Evolutionary conservation across 2,329 filamentous ascomycete species (phyloP), one percentile per base, ranked within the genome.

Genomic region (Fusarium sublunatum): DNA sequence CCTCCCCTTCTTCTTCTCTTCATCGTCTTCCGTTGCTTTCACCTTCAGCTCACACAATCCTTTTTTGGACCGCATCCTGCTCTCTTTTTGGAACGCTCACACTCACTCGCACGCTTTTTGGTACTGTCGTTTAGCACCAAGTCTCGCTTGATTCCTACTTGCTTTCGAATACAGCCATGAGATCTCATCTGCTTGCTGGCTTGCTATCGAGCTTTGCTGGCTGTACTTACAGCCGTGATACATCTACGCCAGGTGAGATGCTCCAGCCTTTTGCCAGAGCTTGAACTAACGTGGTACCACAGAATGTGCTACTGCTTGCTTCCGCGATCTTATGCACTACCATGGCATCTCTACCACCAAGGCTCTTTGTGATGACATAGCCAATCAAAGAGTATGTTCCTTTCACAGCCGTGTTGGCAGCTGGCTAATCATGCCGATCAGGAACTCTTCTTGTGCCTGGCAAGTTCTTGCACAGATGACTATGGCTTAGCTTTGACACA

Each of bases 11-110:
- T 42, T 26, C 32, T 47, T 42, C 31, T 54, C 45, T 44, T 52
- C 59, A 49, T 61, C 48, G 56, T 47, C 56, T 54, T 51, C 61
- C 61, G 64, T 62, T 43, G 41, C 55, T 55, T 65, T 58, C 56
- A 63, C 61, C 60, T 63, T 47, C 47, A 69, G 56, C 64, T 58
- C 67, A 62, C 26, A 63, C 19, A 68, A 61, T 65, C 61, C 64
- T 58, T 61, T 67, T 57, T 55, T 65, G 63, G 65, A 70, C 58
- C 51, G 47, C 50, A 64, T 67, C 62, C 61, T 54, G 36, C 64
- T 65, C 61, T 70, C 72, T 72, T 74, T 74, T 77, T 75, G 72
- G 73, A 73, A 68, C 65, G 58, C 62, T 49, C 57, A 34, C 46
- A 34, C n/a, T 53, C 52, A 39, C 46, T 55, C 24, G 31, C 51